A percentile compares a stretch with the other conserved stretches of the same genome.
Evolutionary conservation across 495 filamentous ascomycete genomes (phyloP).

Genomic region (Letharia lupina): DNA sequence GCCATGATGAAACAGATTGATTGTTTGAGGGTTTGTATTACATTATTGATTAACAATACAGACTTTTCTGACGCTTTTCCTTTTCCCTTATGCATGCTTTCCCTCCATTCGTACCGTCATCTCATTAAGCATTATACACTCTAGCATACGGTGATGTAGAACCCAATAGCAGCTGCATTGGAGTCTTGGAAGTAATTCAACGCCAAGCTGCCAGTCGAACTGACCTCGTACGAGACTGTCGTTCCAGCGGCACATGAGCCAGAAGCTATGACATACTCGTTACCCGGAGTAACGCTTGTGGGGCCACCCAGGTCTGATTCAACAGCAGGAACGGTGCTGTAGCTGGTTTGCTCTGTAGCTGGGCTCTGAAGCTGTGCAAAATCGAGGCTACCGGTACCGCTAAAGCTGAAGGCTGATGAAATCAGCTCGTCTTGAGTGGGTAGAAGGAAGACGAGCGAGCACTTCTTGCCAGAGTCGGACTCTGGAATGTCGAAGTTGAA

Average conservation of each 20-base stretch:
- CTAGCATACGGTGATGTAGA: constrained; percentile 55
- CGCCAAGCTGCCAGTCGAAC: constrained; percentile 41
- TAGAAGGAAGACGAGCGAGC: constrained; percentile 59
- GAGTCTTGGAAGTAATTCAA: constrained; percentile 59
- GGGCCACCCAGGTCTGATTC: constrained; percentile 39
- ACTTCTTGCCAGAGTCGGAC: constrained; percentile 47
- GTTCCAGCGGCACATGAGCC: constrained; percentile 50
- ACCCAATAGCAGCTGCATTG: constrained; percentile 52
- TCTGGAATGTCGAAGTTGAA: constrained; percentile 64
- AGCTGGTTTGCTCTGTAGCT: constrained; percentile 41
- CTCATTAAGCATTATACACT: constrained; percentile 18
- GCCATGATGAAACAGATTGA: background rate
- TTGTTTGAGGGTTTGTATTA: constrained; percentile 2
- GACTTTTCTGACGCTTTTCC: constrained; percentile 2
- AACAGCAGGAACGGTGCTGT: constrained; percentile 41
- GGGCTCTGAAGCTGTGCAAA: constrained; percentile 39
- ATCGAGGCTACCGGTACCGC: constrained; percentile 49
- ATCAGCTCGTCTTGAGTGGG: constrained; percentile 44
- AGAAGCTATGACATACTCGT: constrained; percentile 46
- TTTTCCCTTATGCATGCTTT: constrained; percentile 2
- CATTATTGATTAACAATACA: constrained; percentile 18
- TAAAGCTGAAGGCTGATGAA: constrained; percentile 50
- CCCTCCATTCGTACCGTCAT: background rate
- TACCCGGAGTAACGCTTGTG: constrained; percentile 43
- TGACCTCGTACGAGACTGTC: constrained; percentile 44